Conservation (phyloP, 306 rosid genomes). For the Albizia julibrissin region DNA sequence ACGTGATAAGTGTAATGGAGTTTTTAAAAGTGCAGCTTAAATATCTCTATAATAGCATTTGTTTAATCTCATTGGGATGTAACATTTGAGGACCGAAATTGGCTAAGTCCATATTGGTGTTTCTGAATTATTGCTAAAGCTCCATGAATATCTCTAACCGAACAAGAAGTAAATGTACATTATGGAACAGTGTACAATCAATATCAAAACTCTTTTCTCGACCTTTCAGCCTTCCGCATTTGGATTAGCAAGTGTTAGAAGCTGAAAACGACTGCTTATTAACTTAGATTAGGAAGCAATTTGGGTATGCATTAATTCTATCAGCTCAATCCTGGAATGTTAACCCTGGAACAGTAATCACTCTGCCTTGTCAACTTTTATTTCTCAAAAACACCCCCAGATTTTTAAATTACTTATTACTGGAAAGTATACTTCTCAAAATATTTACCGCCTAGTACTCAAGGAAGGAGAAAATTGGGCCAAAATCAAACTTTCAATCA, state of each 20-base stretch:
- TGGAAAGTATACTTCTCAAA: neutral
- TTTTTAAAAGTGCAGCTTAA: neutral
- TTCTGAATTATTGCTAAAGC: neutral
- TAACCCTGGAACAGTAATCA: neutral
- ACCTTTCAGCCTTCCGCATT: neutral
- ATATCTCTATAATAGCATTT: neutral
- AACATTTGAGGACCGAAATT: neutral
- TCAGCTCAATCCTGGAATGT: neutral
- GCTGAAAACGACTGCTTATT: neutral
- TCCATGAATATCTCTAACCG: neutral
- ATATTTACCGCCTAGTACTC: neutral
- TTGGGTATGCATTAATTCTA: neutral
- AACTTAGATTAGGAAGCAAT: neutral
- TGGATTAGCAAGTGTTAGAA: neutral
- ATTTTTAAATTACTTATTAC: neutral
- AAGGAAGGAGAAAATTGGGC: neutral
- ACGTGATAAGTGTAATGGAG: no score
- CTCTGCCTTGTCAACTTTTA: constrained; percentile 4
- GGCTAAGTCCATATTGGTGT: neutral
- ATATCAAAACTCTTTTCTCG: neutral
- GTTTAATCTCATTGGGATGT: neutral
- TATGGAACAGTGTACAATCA: neutral
- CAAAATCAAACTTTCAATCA: neutral
- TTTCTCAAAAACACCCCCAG: neutral
- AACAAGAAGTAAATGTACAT: constrained; percentile 1